Base-by-base conservation (phyloP, 768 basidiomycete genomes). In the Chalciporus pseudorubinellus region DNA sequence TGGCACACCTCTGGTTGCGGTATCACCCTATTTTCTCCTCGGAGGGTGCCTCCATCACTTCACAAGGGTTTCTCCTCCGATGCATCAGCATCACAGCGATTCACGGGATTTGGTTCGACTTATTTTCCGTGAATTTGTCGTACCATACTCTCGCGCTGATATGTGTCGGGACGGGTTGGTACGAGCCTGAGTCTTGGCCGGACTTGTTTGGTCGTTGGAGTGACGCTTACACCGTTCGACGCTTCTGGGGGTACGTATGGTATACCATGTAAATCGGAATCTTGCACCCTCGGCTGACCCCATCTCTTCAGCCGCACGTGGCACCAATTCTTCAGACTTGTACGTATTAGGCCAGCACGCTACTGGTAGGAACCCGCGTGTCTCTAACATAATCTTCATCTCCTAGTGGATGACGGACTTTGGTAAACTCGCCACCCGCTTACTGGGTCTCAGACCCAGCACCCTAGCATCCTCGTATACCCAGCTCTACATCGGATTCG, bases 181-280 rank as follows among this genome's bases (percentile, higher is more conserved):
- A 36, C 33, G 45, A 52, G n/a, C 51, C 51, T 6, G 20, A 21
- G 11, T 46, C 46, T 26, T 79, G 76, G 75, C 73, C 74, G 1
- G 64, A 62, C 19, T 19, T 74, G 9, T 77, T 71, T 48, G 73
- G 73, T 0, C 47, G 46, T 8, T 59, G 56, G 46, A 41, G 46
- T 9, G 67, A 76, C 21, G 70, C 70, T 7, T 75, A 71, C 52
- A 72, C 72, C 2, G 47, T 77, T 13, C 68, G 72, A 16, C 63
- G 64, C 6, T 65, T 72, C 22, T 77, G 75, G 76, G 69, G 74
- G 73, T 74, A 53, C 55, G 72, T 62, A 7, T 42, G 24, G 44
- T 13, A 16, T 19, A n/a, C 33, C 54, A 33, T 9, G 21, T 38
- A 39, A 14, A 41, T 44, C 19, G 44, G n/a, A 19, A 26, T 9